A percentile compares a stretch with the other conserved stretches of the same genome.
Evolutionary conservation across 1,284 basidiomycete genomes (phyloP).

Genomic region (Meira miltonrushii): DNA sequence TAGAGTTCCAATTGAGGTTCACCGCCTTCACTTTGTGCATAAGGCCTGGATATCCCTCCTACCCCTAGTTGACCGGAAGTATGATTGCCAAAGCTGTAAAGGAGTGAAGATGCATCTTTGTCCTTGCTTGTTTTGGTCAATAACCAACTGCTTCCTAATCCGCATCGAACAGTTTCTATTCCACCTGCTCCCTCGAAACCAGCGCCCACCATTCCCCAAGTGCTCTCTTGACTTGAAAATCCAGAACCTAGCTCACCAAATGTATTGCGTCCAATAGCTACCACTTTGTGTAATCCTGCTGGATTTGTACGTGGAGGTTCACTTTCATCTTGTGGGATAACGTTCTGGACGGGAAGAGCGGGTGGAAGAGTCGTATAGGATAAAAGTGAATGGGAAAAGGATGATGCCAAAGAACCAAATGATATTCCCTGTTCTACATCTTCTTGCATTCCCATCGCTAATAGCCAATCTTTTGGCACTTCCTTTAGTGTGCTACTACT

Average conservation of each 20-base stretch:
- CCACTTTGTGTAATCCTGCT: slow-evolving; percentile 7
- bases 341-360: background rate
- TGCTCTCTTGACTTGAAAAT: slow-evolving; percentile 17
- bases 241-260: slow-evolving; percentile 16
- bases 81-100: slow-evolving; percentile 14
- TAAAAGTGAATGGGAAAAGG: slow-evolving; percentile 12
- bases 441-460: slow-evolving; percentile 7
- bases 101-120: background rate
- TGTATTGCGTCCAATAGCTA: slow-evolving; percentile 16
- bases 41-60: slow-evolving; percentile 2
- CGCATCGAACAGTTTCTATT: background rate
- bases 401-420: slow-evolving; percentile 9
- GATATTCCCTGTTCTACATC: slow-evolving; percentile 16
- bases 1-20: slow-evolving; percentile 11
- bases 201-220: slow-evolving; percentile 14
- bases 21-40: slow-evolving; percentile 8
- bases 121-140: background rate
- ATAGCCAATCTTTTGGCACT: slow-evolving; percentile 14
- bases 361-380: slow-evolving; percentile 14
- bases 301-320: background rate
- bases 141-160: slow-evolving; percentile 12
- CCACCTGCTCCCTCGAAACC: slow-evolving; percentile 14
- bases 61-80: slow-evolving; percentile 15
- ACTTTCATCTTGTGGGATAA: background rate
- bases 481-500: background rate